Base-by-base conservation (phyloP, 331 rosid genomes). In the Malus hybrid region DNA sequence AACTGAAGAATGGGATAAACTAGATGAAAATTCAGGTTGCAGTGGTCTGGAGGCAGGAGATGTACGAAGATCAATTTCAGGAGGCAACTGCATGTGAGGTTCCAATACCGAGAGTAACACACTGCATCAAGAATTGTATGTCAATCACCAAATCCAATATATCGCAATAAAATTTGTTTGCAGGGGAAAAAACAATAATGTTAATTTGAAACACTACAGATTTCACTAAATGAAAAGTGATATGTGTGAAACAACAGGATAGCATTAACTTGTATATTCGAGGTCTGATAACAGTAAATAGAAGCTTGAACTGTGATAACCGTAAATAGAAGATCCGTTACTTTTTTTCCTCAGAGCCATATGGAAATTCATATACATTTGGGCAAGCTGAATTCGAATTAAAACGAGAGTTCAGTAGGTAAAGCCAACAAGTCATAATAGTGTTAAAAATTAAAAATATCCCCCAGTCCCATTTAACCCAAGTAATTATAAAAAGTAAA, bases 51-150 rank as follows among this genome's bases (percentile, higher is more conserved):
- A 67, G 76, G 73, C 63, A 52, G 92, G 66, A 59, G 72, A 80
- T 67, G 85, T 86, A 76, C 93, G 81, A 69, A 84, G 91, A 87
- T 93, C 97, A 65, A 93, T 85, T 74, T 88, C 98, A 76, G 96
- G 88, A 62, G 98, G 98, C 74, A 93, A 84, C 76, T 76, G 91
- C 90, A 93, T 86, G 87, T 86, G 93, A 34, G 98, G 98, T 83
- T 90, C 96, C 88, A 91, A 79, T 86, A 93, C 87, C 8, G 97
- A 90, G 66, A 93, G 93, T 77, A 93, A 94, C 70, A 93, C 90
- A 24, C 98, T 93, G 86, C 89, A 89, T 59, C 67, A 52, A 62
- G 76, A 78, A 64, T 74, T 65, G 39, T 72, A 76, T 22, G 24
- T 44, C 33, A 48, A 75, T 32, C 66, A 75, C 14, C 70, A 57